Evolutionary conservation across 225 moss, liverwort and hornwort species (phyloP).

Genomic region (Neckera pumila): DNA sequence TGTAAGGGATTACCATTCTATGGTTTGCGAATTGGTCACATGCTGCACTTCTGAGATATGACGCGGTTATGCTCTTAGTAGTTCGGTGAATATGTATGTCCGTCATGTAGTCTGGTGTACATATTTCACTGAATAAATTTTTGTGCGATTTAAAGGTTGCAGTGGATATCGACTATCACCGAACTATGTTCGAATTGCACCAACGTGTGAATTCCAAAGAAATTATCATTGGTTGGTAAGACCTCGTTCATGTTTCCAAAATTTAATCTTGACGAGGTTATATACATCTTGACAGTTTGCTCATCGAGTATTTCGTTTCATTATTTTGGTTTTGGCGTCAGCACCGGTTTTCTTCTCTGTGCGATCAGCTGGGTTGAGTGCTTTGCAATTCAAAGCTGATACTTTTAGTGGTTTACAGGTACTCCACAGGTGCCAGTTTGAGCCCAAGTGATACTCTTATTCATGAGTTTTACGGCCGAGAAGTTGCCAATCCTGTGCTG

Average conservation of each 20-base stretch:
- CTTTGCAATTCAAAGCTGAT: not conserved
- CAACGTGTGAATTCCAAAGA: conserved; percentile 89
- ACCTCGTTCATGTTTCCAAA: not conserved
- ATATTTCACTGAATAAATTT: not conserved
- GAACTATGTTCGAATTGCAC: conserved; percentile 94
- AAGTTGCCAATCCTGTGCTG: conserved; percentile 85
- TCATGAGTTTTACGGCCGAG: conserved; percentile 92
- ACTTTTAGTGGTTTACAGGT: conserved; percentile 31
- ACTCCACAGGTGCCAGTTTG: conserved; percentile 84
- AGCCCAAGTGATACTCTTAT: conserved; percentile 91
- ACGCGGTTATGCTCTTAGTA: not conserved
- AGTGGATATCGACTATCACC: conserved; percentile 96
- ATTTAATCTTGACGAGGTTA: not conserved
- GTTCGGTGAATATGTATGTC: not conserved
- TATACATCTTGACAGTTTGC: not conserved
- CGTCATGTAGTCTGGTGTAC: not conserved
- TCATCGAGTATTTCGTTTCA: not conserved
- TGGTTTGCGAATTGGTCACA: not conserved
- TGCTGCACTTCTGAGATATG: not conserved
- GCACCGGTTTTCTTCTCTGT: not conserved
- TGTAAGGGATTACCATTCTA: not conserved
- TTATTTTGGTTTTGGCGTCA: not conserved
- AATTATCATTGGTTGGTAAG: conserved; percentile 93
- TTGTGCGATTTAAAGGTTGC: conserved; percentile 49
- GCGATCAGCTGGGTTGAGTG: not conserved